These are phyloP conservation scores for Pichia heedii DNA, from an alignment of 805 yeast species.

Conservation along the genomic window DNA sequence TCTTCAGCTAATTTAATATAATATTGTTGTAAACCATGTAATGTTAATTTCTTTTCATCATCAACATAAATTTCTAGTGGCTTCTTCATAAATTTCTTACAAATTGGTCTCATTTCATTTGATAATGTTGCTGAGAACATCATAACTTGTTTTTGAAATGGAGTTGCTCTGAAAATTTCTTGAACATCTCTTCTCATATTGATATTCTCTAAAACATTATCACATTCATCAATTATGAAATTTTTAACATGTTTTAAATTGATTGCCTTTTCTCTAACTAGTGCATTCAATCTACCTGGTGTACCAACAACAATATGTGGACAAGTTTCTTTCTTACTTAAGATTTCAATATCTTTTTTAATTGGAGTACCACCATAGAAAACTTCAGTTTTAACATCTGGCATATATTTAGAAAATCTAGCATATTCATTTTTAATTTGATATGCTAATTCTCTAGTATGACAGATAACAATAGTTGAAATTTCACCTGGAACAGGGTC, in stretches of 20 bases:
- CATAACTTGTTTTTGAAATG: constrained; percentile 98
- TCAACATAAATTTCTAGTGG: constrained; percentile 97
- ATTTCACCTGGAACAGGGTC: constrained; percentile 98
- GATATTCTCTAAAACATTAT: constrained; percentile 76
- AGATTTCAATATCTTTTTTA: constrained; percentile 73
- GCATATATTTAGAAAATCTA: constrained; percentile 97
- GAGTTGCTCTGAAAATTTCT: constrained; percentile 94
- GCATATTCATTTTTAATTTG: constrained; percentile 96
- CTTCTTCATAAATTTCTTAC: constrained; percentile 96
- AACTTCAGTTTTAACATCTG: constrained; percentile 93
- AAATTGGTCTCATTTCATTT: constrained; percentile 89
- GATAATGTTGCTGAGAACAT: constrained; percentile 97
- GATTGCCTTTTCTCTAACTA: constrained; percentile 83
- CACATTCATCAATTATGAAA: constrained; percentile 97
- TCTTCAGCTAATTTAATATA: constrained; percentile 81
- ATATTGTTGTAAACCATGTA: constrained; percentile 97
- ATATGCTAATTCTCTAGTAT: constrained; percentile 97
- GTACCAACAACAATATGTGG: constrained; percentile 98
- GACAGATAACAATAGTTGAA: constrained; percentile 89
- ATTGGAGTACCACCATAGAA: constrained; percentile 94
- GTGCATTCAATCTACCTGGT: constrained; percentile 94
- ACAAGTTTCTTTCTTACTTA: constrained; percentile 85
- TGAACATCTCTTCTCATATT: constrained; percentile 99
- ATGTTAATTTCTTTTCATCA: constrained; percentile 93
- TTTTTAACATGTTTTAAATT: constrained; percentile 85